Conservation (phyloP, 495 filamentous ascomycete species). For the Schizothecium vesticola region DNA sequence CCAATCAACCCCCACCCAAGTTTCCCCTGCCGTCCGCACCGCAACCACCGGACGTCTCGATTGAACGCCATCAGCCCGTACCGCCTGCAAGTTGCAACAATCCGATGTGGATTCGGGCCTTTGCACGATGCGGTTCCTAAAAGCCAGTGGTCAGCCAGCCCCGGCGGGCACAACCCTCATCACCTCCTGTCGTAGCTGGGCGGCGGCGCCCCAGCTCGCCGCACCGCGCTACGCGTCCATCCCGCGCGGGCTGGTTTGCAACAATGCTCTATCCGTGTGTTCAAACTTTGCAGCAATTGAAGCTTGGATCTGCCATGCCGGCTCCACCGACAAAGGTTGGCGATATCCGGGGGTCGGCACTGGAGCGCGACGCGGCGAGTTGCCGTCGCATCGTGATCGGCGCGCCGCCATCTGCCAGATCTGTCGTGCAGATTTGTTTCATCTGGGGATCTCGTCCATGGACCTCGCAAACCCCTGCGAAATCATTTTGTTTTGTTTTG, state of each 20-base stretch:
- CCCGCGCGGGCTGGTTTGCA: too few species aligned
- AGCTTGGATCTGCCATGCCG: not conserved
- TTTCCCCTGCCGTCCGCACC: not conserved
- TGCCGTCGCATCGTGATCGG: conserved; percentile 32
- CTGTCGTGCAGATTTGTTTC: conserved; percentile 29
- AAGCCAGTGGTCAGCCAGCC: not conserved
- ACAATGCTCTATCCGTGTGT: not conserved
- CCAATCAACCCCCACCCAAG: not conserved
- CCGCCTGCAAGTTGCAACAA: not conserved
- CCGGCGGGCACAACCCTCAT: not conserved
- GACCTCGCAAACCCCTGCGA: not conserved
- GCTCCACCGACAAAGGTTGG: not conserved
- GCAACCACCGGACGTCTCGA: not conserved
- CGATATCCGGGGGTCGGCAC: not conserved
- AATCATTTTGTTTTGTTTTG: conserved; percentile 4
- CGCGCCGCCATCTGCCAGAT: conserved; percentile 34
- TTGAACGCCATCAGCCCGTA: not conserved
- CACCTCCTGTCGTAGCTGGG: not conserved
- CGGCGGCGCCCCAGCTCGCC: too few species aligned
- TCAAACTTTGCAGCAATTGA: not conserved
- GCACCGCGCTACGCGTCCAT: too few species aligned
- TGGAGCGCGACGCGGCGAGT: conserved; percentile 12
- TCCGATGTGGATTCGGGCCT: not conserved
- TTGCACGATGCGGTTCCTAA: not conserved
- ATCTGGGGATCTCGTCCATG: conserved; percentile 4